A percentile compares a stretch with the other conserved stretches of the same genome.
phyloP scores from a whole-genome alignment of 148 eudicot species.

The Pouteria glomerata region DNA sequence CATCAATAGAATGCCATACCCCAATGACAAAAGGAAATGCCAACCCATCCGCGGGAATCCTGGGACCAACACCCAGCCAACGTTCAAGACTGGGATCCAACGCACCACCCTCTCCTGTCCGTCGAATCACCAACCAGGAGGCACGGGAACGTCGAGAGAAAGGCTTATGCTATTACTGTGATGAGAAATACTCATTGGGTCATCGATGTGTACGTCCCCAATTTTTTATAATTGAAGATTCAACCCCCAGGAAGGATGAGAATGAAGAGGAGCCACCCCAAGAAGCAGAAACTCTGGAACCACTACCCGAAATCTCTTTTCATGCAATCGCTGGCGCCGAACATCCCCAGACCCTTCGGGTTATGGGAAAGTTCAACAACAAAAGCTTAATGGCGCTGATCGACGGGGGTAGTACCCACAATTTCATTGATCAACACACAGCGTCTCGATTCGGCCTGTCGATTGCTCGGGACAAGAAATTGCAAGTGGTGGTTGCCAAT shows the following conservation, averaged over 20 bases:
- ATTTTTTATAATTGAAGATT: conserved; percentile 8
- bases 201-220: conserved; percentile 6
- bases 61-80: conserved; percentile 8
- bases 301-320: conserved; percentile 5
- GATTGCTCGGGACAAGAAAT: neutral
- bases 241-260: too few relatives aligned
- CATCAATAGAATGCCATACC: too few relatives aligned
- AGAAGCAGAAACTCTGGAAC: too few relatives aligned
- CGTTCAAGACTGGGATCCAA: too few relatives aligned
- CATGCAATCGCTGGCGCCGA: too few relatives aligned
- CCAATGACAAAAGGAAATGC: too few relatives aligned
- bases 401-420: too few relatives aligned
- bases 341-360: conserved; percentile 1
- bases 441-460: neutral
- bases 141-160: neutral
- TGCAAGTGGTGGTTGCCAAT: conserved; percentile 8
- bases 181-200: neutral
- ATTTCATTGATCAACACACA: conserved; percentile 4
- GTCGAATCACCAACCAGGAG: neutral
- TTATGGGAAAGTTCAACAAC: conserved; percentile 2
- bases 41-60: neutral
- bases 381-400: neutral
- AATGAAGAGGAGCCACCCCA: too few relatives aligned
- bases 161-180: too few relatives aligned
- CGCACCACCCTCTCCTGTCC: too few relatives aligned